Evolutionary conservation across 805 yeast genomes (phyloP).

Genomic region (Candida parachauliodes): DNA sequence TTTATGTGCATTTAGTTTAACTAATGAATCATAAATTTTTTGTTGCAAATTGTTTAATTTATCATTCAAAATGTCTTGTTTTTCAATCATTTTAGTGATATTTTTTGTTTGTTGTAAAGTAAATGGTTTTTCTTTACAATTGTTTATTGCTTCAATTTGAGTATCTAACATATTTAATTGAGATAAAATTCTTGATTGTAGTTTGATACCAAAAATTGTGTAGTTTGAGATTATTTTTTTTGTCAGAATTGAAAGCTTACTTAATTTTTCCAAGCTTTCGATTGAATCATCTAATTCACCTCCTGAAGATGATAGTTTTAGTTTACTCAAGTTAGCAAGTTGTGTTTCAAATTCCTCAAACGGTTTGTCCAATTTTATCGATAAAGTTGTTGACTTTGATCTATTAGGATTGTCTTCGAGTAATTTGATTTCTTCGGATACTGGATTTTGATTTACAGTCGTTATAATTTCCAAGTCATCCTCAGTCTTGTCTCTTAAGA

Average conservation of each 20-base stretch:
- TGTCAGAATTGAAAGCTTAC: conserved; percentile 17
- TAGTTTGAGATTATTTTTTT: conserved; percentile 14
- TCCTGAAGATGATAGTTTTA: conserved; percentile 10
- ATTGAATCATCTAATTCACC: conserved; percentile 1
- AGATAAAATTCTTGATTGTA: conserved; percentile 16
- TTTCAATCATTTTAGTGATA: conserved; percentile 13
- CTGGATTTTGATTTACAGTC: conserved; percentile 6
- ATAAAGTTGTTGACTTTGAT: background rate
- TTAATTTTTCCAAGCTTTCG: conserved; percentile 12
- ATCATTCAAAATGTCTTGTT: conserved; percentile 20
- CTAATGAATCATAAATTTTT: conserved; percentile 20
- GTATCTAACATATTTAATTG: conserved; percentile 23
- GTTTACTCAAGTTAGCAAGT: conserved; percentile 6
- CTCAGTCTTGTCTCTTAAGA: conserved; percentile 11
- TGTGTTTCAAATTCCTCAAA: conserved; percentile 16
- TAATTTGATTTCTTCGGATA: conserved; percentile 1
- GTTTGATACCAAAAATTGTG: conserved; percentile 17
- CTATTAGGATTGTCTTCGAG: background rate
- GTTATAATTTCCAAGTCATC: conserved; percentile 14
- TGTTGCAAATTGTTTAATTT: conserved; percentile 19
- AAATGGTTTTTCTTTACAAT: conserved; percentile 1
- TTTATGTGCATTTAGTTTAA: conserved; percentile 16
- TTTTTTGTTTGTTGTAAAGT: conserved; percentile 8
- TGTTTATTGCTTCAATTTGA: conserved; percentile 13
- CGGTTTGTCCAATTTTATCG: background rate